A percentile compares a stretch with the other conserved stretches of the same genome.
Evolutionary conservation across 306 rosid species (phyloP).

Genomic region (Crotalaria pallida): DNA sequence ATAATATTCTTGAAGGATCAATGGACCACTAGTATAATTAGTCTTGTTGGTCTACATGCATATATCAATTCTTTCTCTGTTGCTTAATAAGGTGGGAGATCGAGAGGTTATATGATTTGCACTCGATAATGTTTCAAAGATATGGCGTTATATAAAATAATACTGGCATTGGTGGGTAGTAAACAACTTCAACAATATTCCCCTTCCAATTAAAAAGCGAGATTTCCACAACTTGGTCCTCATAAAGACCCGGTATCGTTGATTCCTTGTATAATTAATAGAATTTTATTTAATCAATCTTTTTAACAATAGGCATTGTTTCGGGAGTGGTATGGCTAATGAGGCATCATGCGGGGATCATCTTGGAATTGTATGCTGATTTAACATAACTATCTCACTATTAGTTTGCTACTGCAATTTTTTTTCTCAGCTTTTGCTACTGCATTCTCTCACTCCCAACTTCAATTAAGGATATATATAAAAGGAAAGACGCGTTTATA

Average conservation of each 20-base stretch:
- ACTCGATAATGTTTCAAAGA: slow-evolving; percentile 24
- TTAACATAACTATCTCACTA: no score
- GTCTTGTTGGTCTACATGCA: not conserved
- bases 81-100: slow-evolving; percentile 4
- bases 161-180: slow-evolving; percentile 9
- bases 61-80: not conserved
- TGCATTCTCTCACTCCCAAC: no score
- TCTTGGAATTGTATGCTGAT: no score
- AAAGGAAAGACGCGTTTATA: no score
- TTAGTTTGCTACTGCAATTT: no score
- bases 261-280: no score
- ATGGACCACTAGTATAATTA: slow-evolving; percentile 1
- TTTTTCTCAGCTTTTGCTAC: no score
- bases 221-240: not conserved
- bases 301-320: no score
- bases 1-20: slow-evolving; percentile 2
- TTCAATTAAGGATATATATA: no score
- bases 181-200: slow-evolving; percentile 4
- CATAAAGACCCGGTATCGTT: not conserved
- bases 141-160: not conserved
- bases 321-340: no score
- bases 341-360: no score
- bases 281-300: no score
- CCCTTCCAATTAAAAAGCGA: not conserved
- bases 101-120: not conserved